Evolutionary conservation across 176 grass and related monocot genomes (phyloP).

Genomic region (Triticum timopheevii): DNA sequence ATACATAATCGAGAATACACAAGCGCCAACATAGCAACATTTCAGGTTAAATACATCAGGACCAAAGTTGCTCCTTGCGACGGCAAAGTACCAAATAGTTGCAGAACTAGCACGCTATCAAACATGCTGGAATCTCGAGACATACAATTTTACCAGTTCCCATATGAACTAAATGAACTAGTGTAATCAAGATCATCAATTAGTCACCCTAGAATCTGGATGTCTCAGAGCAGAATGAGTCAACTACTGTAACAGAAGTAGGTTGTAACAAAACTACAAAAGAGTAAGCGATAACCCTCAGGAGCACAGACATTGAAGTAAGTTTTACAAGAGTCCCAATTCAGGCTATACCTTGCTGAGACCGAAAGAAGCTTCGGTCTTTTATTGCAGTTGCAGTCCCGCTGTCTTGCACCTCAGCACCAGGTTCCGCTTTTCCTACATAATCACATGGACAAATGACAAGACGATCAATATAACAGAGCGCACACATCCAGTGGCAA

Average conservation of each 20-base stretch:
- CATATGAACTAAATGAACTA: background rate
- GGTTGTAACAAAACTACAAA: background rate
- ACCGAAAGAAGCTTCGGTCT: background rate
- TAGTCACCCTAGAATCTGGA: background rate
- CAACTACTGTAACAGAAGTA: background rate
- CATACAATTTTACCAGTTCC: background rate
- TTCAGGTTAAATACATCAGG: background rate
- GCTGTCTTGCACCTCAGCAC: constrained; percentile 23
- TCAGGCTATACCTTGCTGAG: constrained; percentile 4
- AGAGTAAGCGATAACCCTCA: background rate
- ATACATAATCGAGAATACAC: background rate
- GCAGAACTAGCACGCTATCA: background rate
- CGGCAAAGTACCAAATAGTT: background rate
- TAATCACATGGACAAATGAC: background rate
- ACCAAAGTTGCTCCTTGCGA: background rate
- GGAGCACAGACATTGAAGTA: background rate
- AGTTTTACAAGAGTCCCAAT: background rate
- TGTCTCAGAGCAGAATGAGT: background rate
- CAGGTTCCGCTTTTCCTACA: constrained; percentile 48
- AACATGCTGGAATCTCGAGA: background rate
- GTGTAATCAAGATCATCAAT: background rate
- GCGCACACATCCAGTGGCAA: background rate
- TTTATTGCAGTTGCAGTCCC: constrained; percentile 35
- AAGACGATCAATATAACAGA: background rate
- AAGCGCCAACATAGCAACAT: background rate